These are phyloP conservation scores for Mrakia hoshinonis DNA, from an alignment of 768 basidiomycete species.

Conservation along the genomic window DNA sequence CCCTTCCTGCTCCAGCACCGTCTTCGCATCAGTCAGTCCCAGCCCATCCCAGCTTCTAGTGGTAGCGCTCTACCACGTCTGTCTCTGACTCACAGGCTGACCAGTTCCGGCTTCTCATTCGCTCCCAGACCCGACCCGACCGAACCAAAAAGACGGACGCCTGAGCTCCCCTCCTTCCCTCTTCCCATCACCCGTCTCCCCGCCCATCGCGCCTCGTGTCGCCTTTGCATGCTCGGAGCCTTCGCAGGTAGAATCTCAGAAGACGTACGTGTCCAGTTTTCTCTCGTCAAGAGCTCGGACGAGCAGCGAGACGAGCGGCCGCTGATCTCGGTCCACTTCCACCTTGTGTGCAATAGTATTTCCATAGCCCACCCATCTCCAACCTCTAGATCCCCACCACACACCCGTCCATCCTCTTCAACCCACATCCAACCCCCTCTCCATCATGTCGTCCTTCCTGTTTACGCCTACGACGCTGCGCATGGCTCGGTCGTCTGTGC, in stretches of 20 bases:
- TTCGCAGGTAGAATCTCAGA: conserved; percentile 8
- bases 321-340: background rate
- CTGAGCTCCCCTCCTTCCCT: background rate
- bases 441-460: conserved; percentile 14
- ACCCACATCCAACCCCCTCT: background rate
- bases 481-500: background rate
- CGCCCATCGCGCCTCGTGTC: conserved; percentile 7
- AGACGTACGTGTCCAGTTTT: background rate
- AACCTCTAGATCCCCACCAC: background rate
- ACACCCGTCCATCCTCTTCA: background rate
- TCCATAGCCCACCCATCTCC: background rate
- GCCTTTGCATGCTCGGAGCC: conserved; percentile 14
- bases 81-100: background rate
- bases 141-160: background rate
- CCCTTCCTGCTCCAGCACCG: background rate
- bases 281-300: background rate
- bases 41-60: background rate
- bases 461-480: background rate
- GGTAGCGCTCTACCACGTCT: background rate
- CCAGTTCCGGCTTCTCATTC: too few species aligned
- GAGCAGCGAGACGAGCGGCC: background rate
- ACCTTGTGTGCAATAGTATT: background rate
- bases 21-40: background rate
- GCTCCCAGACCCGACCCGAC: background rate
- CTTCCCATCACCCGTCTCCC: background rate